Evolutionary conservation across 108 stramenopile species (phyloP), one percentile per base, ranked within the genome.

Genomic region (Hondaea fermentalgiana): DNA sequence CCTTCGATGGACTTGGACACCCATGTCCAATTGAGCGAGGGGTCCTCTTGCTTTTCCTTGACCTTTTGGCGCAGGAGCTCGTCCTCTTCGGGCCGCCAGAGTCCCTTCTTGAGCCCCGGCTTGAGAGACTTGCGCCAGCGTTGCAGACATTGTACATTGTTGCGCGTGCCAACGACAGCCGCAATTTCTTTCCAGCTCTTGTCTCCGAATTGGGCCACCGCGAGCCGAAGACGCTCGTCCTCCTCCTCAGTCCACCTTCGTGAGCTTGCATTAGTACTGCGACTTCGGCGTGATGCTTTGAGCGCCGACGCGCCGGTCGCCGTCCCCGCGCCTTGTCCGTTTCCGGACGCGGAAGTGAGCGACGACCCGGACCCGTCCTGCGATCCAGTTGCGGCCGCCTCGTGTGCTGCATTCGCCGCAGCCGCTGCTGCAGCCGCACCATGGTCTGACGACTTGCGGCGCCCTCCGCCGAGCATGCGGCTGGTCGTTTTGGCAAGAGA

Each of bases 1-100:
- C 98, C 98, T 44, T 95, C 95, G 58, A 99, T 91, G 88, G 96
- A 95, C 53, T 96, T 90, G n/a, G 98, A 97, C 90, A 99, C 97
- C 87, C 95, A 94, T 87, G 93, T 93, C 98, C 97, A 97, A 3
- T 21, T 83, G 49, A 47, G 44, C 3, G 51, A 6, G 12, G 76
- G 76, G 42, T 87, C 53, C 6, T 55, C 57, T 16, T 28, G 5
- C 53, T 57, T 57, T 21, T 87, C 25, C 25, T 55, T 5, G 19
- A 83, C 76, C 28, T 83, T 83, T 53, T 83, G 49, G 19, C 76
- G 76, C 28, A 87, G 57, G 17, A 57, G 25, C 42, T 57, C 87
- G 43, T 87, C 87, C 87, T 87, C 87, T 12, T 87, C 87, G 14
- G 53, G 16, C 42, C 53, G 19, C 87, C 87, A 87, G 23, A 89